These are phyloP conservation scores for Leonotis leonurus DNA, from an alignment of 257 asterid genomes.

Conservation along the genomic window DNA sequence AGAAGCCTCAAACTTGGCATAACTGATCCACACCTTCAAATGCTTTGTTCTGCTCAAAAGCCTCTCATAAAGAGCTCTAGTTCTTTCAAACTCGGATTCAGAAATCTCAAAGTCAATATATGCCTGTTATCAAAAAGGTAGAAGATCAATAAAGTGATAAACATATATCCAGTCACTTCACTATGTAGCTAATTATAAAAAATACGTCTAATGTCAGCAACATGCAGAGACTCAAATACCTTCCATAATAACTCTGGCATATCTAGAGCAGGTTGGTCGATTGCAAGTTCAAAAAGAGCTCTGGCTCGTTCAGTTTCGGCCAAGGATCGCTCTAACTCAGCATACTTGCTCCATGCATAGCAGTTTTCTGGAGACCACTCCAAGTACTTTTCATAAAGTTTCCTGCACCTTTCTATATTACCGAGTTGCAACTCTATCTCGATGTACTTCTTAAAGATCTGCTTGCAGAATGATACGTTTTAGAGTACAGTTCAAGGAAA, in stretches of 20 bases:
- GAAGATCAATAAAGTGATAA: slow-evolving; percentile 1
- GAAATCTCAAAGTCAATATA: slow-evolving; percentile 94
- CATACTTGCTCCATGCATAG: slow-evolving; percentile 92
- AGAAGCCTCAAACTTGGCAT: slow-evolving; percentile 88
- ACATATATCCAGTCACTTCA: neutral
- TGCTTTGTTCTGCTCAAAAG: slow-evolving; percentile 88
- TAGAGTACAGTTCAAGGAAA: neutral
- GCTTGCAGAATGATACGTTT: slow-evolving; percentile 22
- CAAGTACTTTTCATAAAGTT: slow-evolving; percentile 70
- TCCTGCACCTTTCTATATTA: slow-evolving; percentile 82
- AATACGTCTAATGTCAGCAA: neutral
- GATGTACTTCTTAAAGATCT: slow-evolving; percentile 94
- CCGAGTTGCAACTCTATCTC: slow-evolving; percentile 92
- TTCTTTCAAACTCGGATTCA: slow-evolving; percentile 68
- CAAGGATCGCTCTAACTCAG: slow-evolving; percentile 76
- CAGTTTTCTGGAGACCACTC: slow-evolving; percentile 94
- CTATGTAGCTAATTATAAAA: neutral
- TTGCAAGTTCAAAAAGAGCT: slow-evolving; percentile 88
- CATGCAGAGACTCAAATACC: slow-evolving; percentile 31
- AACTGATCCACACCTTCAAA: slow-evolving; percentile 96
- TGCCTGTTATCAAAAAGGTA: slow-evolving; percentile 43
- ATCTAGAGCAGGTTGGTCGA: slow-evolving; percentile 90
- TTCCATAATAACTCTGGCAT: slow-evolving; percentile 97
- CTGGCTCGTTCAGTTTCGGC: slow-evolving; percentile 91
- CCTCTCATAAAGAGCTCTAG: slow-evolving; percentile 87